phyloP scores from a whole-genome alignment of 179 eudicot genomes.

The Drosera spatulata region DNA sequence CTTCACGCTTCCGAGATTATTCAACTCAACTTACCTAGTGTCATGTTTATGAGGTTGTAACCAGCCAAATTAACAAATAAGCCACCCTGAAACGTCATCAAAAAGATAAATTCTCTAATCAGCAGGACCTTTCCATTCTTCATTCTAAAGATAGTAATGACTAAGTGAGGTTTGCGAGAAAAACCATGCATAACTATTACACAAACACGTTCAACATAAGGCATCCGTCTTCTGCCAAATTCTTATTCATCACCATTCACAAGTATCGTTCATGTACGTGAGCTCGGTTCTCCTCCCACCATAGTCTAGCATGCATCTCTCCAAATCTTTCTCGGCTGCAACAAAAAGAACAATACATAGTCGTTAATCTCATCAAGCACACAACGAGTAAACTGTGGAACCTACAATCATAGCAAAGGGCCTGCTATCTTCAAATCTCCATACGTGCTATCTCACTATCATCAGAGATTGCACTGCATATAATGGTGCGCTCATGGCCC shows the following conservation, averaged over 20 bases:
- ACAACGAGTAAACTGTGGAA: neutral
- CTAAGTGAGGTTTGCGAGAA: no score
- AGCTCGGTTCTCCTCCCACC: slow-evolving; percentile 97
- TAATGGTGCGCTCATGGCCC: neutral
- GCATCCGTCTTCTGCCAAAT: no score
- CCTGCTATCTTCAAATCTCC: neutral
- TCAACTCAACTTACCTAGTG: no score
- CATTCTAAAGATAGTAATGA: no score
- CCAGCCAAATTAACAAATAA: no score
- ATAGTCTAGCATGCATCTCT: slow-evolving; percentile 80
- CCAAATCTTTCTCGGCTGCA: slow-evolving; percentile 92
- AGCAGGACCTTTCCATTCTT: no score
- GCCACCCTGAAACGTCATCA: no score
- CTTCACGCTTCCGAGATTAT: no score
- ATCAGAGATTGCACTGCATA: neutral
- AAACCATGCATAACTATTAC: no score
- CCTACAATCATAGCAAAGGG: slow-evolving; percentile 24
- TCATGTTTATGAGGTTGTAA: no score
- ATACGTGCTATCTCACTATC: neutral
- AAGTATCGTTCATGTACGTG: slow-evolving; percentile 78
- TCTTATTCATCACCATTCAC: slow-evolving; percentile 12
- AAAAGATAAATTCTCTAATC: no score
- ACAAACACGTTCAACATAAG: no score
- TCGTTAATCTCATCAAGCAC: neutral
- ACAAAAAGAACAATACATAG: neutral